Percentiles rank a stretch among this genome's conserved stretches.
phyloP scores from a whole-genome alignment of 148 eudicot genomes.

The Pouteria glomerata region DNA sequence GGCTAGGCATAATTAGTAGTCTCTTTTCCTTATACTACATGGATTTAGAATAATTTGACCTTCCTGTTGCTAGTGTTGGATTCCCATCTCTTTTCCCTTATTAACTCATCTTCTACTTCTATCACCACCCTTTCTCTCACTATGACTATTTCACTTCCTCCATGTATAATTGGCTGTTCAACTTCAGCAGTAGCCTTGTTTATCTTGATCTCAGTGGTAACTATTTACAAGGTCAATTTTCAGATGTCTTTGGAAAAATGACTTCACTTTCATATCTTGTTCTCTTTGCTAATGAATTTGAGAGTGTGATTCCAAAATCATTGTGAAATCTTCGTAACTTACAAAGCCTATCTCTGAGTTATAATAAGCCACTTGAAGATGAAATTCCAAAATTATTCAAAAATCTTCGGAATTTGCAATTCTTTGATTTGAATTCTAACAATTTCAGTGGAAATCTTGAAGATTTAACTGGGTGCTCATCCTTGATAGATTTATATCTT shows the following conservation, averaged over 20 bases:
- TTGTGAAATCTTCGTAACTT: no score
- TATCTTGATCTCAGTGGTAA: no score
- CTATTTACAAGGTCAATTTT: neutral
- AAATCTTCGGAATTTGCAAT: neutral
- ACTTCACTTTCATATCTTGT: no score
- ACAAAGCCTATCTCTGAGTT: no score
- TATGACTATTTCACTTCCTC: neutral
- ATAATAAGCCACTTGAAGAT: no score
- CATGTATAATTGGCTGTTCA: neutral
- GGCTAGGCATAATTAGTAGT: neutral
- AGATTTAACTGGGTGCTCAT: neutral
- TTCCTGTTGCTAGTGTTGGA: no score
- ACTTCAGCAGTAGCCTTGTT: neutral
- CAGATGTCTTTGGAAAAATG: neutral
- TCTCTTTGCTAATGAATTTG: no score
- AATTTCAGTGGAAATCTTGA: neutral
- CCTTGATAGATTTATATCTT: neutral
- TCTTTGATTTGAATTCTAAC: neutral
- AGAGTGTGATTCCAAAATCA: no score
- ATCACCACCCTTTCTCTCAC: neutral
- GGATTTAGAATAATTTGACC: accelerated
- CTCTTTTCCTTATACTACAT: neutral
- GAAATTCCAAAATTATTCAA: neutral
- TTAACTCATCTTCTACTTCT: neutral
- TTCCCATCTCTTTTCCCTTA: no score